A percentile compares a stretch with the other conserved stretches of the same genome.
phyloP scores from a whole-genome alignment of 208 protist species.

The Naegleria gruberi region DNA sequence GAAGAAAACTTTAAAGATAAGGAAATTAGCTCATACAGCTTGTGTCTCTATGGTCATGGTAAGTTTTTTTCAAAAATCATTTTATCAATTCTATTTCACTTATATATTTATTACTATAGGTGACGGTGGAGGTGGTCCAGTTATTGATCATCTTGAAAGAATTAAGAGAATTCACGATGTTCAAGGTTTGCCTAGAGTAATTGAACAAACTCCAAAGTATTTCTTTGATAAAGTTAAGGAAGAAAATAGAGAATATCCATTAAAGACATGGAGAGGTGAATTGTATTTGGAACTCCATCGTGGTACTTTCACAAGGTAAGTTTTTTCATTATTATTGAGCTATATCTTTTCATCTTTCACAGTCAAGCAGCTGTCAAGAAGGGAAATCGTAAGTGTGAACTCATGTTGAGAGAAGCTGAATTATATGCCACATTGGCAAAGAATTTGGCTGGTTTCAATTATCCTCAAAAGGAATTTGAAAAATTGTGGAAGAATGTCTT shows the following conservation, averaged over 20 bases:
- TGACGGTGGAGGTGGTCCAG: conserved; percentile 32
- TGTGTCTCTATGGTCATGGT: conserved; percentile 48
- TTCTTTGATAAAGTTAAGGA: conserved; percentile 39
- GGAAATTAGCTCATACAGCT: conserved; percentile 7
- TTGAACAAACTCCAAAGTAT: conserved; percentile 14
- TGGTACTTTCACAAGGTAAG: conserved; percentile 28
- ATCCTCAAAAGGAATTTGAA: conserved; percentile 16
- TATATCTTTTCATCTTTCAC: no score
- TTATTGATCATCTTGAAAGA: conserved; percentile 43
- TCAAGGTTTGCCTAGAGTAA: conserved; percentile 38
- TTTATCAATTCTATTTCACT: neutral
- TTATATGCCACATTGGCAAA: conserved; percentile 7
- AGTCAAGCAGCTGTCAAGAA: conserved; percentile 41
- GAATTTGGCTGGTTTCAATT: neutral
- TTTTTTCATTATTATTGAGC: no score
- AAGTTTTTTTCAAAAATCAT: conserved; percentile 15
- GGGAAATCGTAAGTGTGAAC: conserved; percentile 44
- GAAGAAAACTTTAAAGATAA: conserved; percentile 42
- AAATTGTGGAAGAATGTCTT: conserved; percentile 48
- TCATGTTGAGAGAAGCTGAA: conserved; percentile 43
- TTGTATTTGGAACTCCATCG: conserved; percentile 52
- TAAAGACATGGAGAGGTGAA: conserved; percentile 48
- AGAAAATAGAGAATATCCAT: neutral
- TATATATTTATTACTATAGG: neutral
- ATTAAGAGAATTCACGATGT: conserved; percentile 24